phyloP scores from a whole-genome alignment of 2,329 filamentous ascomycete species.

The Ustilaginoidea virens region DNA sequence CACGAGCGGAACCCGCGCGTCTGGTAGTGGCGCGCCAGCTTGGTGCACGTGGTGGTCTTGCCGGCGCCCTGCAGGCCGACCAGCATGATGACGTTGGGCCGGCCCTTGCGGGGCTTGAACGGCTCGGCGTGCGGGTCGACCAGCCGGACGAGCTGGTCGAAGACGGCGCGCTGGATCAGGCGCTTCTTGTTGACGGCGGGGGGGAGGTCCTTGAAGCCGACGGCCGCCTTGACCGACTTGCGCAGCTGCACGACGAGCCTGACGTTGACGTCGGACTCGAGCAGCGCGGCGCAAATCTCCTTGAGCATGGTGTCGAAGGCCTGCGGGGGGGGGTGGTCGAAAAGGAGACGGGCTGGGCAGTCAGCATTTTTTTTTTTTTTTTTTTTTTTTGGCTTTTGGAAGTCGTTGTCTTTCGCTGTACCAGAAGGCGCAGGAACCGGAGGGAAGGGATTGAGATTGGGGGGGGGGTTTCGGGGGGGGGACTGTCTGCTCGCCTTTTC shows the following conservation, averaged over 20 bases:
- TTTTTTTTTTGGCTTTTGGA: too few species aligned
- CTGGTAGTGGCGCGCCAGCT: constrained; percentile 88
- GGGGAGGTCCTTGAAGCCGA: constrained; percentile 90
- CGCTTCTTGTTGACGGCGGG: constrained; percentile 95
- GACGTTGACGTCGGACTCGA: constrained; percentile 96
- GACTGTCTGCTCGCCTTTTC: constrained; percentile 56
- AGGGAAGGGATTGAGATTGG: neutral
- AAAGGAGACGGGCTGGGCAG: too few species aligned
- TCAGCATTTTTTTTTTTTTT: too few species aligned
- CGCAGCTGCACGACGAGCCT: constrained; percentile 80
- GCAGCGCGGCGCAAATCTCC: constrained; percentile 87
- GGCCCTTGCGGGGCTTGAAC: constrained; percentile 94
- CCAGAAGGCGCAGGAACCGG: too few species aligned
- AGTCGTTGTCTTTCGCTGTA: too few species aligned
- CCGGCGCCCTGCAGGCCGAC: constrained; percentile 94
- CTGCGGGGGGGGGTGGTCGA: too few species aligned
- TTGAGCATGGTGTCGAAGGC: constrained; percentile 97
- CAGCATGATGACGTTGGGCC: constrained; percentile 97
- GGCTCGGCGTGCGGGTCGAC: constrained; percentile 91
- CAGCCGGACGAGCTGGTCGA: constrained; percentile 88
- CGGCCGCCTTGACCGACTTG: constrained; percentile 77
- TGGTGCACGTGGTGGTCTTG: constrained; percentile 97
- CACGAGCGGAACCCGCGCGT: constrained; percentile 85
- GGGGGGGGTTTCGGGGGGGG: neutral
- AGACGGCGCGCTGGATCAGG: constrained; percentile 93